phyloP scores from a whole-genome alignment of 1,284 basidiomycete genomes.

The Ceratobasidium sp. region DNA sequence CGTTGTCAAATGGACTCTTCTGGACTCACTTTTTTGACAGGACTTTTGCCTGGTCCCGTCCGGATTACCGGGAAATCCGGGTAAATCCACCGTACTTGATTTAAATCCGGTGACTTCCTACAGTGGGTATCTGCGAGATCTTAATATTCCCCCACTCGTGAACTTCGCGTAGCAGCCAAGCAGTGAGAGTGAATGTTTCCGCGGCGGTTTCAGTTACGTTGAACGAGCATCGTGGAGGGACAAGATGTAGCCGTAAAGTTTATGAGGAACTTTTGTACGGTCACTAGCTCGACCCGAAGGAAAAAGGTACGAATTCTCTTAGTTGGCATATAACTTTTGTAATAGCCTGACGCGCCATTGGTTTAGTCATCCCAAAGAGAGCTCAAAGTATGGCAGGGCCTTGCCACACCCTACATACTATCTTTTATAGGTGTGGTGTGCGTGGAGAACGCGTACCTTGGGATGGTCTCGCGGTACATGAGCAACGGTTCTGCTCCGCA shows the following conservation, averaged over 20 bases:
- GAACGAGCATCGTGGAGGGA: background rate
- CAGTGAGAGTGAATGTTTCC: background rate
- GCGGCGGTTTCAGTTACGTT: background rate
- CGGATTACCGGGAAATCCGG: too few relatives aligned
- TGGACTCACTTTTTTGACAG: too few relatives aligned
- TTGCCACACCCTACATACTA: constrained; percentile 36
- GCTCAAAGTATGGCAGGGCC: constrained; percentile 4
- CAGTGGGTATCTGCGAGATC: background rate
- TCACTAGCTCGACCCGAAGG: background rate
- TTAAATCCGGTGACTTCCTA: too few relatives aligned
- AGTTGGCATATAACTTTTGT: background rate
- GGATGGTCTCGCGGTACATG: constrained; percentile 44
- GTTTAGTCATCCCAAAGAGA: background rate
- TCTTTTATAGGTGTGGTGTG: constrained; percentile 38
- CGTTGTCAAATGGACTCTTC: too few relatives aligned
- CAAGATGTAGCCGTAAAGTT: background rate
- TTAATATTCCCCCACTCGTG: background rate
- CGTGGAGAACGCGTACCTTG: constrained; percentile 40
- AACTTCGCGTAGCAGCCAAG: background rate
- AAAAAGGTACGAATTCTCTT: background rate
- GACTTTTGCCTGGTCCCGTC: too few relatives aligned
- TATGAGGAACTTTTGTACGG: background rate
- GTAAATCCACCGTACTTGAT: too few relatives aligned
- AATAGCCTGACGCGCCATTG: background rate
- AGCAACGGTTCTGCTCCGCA: constrained; percentile 35